Percentiles rank a stretch among this genome's conserved stretches.
phyloP scores from a whole-genome alignment of 208 protist genomes.

The Wallacemonas rigidus region DNA sequence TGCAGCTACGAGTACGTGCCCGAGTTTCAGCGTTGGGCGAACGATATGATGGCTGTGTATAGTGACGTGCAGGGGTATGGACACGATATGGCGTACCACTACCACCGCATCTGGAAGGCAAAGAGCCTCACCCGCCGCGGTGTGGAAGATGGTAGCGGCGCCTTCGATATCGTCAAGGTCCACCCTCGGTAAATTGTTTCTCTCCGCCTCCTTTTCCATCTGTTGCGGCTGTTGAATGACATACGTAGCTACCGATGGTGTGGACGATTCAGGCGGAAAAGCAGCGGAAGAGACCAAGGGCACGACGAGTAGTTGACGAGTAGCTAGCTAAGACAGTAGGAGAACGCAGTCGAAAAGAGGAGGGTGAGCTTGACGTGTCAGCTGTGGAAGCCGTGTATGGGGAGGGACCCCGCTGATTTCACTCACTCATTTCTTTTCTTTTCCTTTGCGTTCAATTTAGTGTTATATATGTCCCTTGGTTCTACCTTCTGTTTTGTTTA shows the following conservation, averaged over 20 bases:
- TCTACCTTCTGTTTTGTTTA: too few species aligned
- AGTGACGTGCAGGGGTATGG: conserved; percentile 84
- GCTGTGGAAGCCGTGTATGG: too few species aligned
- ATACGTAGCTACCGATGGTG: not conserved
- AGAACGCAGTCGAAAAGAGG: too few species aligned
- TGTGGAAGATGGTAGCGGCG: conserved; percentile 82
- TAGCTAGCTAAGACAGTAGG: too few species aligned
- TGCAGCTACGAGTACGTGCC: conserved; percentile 91
- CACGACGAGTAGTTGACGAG: too few species aligned
- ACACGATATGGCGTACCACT: conserved; percentile 91
- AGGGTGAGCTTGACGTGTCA: too few species aligned
- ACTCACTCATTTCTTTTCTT: too few species aligned
- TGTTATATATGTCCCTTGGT: too few species aligned
- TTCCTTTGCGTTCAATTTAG: too few species aligned
- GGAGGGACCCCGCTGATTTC: too few species aligned
- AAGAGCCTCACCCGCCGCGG: conserved; percentile 76
- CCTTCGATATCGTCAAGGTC: conserved; percentile 71
- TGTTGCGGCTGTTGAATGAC: not conserved
- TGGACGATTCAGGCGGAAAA: too few species aligned
- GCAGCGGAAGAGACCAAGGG: too few species aligned
- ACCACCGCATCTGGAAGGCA: conserved; percentile 90
- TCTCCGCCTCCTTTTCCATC: not conserved
- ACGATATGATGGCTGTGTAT: conserved; percentile 91
- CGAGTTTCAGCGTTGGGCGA: conserved; percentile 92
- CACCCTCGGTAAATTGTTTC: conserved; percentile 51